Conservation (phyloP, 148 eudicot species). For the Vaccinium darrowii region DNA sequence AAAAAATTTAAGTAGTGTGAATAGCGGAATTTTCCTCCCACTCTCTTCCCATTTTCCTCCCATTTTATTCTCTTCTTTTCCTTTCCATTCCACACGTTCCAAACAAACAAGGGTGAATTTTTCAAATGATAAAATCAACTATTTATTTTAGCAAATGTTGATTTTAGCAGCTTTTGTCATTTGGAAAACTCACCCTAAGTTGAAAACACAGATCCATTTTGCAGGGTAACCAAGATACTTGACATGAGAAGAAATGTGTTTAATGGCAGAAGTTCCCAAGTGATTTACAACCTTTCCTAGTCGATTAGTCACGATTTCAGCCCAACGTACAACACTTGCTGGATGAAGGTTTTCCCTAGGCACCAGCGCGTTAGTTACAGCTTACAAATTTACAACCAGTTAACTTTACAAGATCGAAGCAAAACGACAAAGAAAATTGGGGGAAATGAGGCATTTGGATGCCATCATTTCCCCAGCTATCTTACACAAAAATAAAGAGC, state of each 20-base stretch:
- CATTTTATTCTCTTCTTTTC: no score
- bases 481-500: not conserved
- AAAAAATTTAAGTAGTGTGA: no score
- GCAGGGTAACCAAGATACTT: not conserved
- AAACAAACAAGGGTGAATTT: no score
- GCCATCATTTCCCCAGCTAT: not conserved
- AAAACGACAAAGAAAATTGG: not conserved
- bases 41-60: no score
- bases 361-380: not conserved
- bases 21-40: no score
- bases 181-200: not conserved
- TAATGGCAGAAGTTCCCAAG: not conserved
- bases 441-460: not conserved
- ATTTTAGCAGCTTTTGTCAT: no score
- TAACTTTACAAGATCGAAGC: slow-evolving; percentile 11
- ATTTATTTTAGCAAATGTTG: no score
- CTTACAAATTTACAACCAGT: not conserved
- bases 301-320: not conserved
- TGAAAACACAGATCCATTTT: not conserved
- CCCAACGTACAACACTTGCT: slow-evolving; percentile 4
- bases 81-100: no score
- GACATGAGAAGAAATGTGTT: not conserved
- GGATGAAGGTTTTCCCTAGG: slow-evolving; percentile 13
- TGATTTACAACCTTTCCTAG: not conserved
- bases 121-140: no score